These are phyloP conservation scores for Agaricus blazei DNA, from an alignment of 768 basidiomycete species.

Conservation along the genomic window DNA sequence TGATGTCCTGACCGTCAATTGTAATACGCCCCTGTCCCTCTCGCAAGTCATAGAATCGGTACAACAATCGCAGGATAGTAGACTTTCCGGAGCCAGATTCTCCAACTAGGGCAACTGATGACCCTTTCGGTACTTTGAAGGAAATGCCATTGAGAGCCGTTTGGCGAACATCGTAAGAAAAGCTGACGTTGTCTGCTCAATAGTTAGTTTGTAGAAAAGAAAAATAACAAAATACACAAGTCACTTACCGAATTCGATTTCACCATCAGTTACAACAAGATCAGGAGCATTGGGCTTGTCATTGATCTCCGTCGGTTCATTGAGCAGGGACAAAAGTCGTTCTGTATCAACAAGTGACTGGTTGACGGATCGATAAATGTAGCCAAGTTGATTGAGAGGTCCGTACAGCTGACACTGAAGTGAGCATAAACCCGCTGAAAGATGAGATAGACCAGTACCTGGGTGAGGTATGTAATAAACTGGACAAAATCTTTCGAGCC, in stretches of 20 bases:
- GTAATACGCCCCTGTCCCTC: constrained; percentile 76
- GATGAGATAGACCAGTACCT: constrained; percentile 40
- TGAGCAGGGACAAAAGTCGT: constrained; percentile 73
- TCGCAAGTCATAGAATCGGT: constrained; percentile 86
- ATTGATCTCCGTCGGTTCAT: constrained; percentile 79
- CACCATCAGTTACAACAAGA: constrained; percentile 65
- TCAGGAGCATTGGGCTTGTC: constrained; percentile 75
- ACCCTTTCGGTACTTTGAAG: constrained; percentile 84
- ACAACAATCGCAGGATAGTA: constrained; percentile 81
- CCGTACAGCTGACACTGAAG: constrained; percentile 50
- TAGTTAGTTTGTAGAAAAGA: neutral
- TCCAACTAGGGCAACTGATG: constrained; percentile 86
- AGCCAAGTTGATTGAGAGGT: constrained; percentile 74
- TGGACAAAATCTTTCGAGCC: constrained; percentile 63
- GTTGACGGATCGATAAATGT: constrained; percentile 73
- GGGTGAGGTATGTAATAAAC: constrained; percentile 79
- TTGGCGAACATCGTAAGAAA: constrained; percentile 75
- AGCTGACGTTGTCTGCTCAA: constrained; percentile 68
- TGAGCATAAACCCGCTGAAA: neutral
- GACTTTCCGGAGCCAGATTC: constrained; percentile 81
- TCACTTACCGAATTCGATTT: constrained; percentile 80
- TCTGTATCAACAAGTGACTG: constrained; percentile 80
- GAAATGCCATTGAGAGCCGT: constrained; percentile 73
- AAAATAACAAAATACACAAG: neutral
- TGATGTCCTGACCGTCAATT: constrained; percentile 83